Percentiles rank a stretch among this genome's conserved stretches.
phyloP scores from a whole-genome alignment of 345 rosid species.

The Citrus medica region DNA sequence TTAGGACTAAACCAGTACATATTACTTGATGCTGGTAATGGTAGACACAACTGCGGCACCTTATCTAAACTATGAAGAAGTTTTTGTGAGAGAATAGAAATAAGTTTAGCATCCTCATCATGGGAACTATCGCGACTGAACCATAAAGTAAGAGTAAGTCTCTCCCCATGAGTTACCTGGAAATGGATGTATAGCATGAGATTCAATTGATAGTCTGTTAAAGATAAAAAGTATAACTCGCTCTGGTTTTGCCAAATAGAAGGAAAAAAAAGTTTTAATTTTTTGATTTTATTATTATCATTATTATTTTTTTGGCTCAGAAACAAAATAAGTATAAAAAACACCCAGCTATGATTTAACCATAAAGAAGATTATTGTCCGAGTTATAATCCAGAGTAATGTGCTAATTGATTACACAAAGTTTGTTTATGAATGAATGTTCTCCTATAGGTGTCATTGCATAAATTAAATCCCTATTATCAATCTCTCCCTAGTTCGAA shows the following conservation, averaged over 20 bases:
- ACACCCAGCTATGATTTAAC: neutral
- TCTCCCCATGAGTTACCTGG: slow-evolving; percentile 78
- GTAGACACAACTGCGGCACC: slow-evolving; percentile 26
- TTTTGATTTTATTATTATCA: too few relatives aligned
- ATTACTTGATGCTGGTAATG: slow-evolving; percentile 62
- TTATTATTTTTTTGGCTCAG: too few relatives aligned
- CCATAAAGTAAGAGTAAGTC: slow-evolving; percentile 87
- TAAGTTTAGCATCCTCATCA: slow-evolving; percentile 78
- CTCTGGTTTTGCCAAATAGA: neutral
- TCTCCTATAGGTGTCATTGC: neutral
- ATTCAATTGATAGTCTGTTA: neutral
- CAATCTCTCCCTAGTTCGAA: neutral
- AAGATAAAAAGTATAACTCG: neutral
- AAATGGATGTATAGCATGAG: slow-evolving; percentile 1
- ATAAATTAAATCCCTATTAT: neutral
- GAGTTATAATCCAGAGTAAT: neutral
- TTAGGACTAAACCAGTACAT: slow-evolving; percentile 78
- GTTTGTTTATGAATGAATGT: neutral
- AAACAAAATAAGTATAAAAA: neutral
- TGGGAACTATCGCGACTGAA: slow-evolving; percentile 80
- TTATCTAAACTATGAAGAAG: slow-evolving; percentile 6
- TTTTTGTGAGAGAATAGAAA: slow-evolving; percentile 53
- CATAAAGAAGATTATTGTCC: neutral
- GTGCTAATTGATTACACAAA: neutral
- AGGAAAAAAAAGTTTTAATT: too few relatives aligned